These are phyloP conservation scores for Alternaria sp. DNA, from an alignment of 2,329 filamentous ascomycete species.

Conservation along the genomic window DNA sequence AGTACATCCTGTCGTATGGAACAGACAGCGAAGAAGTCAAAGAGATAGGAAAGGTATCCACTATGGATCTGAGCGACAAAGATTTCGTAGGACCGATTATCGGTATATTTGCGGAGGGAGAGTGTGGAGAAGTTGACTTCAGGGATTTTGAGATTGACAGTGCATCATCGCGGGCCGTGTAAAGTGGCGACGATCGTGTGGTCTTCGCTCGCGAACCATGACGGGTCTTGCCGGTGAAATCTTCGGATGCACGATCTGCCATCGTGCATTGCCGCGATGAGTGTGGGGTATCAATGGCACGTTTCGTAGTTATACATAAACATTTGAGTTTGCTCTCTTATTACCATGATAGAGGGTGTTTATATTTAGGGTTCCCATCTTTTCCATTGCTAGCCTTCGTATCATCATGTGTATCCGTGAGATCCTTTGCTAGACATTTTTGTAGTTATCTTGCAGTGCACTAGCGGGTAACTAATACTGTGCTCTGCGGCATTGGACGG, in stretches of 20 bases:
- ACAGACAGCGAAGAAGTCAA: neutral
- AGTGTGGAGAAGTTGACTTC: neutral
- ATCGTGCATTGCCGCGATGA: neutral
- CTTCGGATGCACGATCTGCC: neutral
- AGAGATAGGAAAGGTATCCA: conserved; percentile 8
- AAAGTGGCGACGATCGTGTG: neutral
- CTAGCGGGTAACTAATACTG: neutral
- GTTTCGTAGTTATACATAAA: neutral
- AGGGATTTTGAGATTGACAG: neutral
- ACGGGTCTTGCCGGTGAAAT: neutral
- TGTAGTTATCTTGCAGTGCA: neutral
- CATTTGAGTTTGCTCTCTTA: neutral
- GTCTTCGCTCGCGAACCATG: neutral
- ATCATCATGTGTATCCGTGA: neutral
- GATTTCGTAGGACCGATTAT: conserved; percentile 29
- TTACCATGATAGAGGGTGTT: neutral
- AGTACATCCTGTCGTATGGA: conserved; percentile 11
- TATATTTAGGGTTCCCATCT: neutral
- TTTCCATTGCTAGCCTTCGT: neutral
- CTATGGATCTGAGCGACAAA: conserved; percentile 19
- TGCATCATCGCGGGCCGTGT: neutral
- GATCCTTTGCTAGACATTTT: neutral
- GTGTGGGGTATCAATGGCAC: neutral
- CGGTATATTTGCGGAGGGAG: conserved; percentile 16
- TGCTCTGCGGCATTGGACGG: neutral